These are phyloP conservation scores for Amanita molliuscula DNA, from an alignment of 768 basidiomycete genomes.

Conservation along the genomic window DNA sequence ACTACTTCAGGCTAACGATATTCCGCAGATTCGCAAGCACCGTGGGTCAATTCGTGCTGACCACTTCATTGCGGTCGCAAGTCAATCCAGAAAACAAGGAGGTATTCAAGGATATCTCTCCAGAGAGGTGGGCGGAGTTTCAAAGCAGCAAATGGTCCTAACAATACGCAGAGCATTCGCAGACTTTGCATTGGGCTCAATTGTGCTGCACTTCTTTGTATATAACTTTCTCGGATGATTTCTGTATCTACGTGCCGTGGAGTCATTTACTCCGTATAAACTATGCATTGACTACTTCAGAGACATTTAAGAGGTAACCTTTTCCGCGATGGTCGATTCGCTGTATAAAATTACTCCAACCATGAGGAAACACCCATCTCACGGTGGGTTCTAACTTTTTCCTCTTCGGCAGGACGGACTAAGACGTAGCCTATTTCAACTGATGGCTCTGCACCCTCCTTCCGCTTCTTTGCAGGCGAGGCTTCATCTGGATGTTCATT, in stretches of 20 bases:
- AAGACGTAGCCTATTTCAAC: too few species aligned
- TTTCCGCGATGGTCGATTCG: too few species aligned
- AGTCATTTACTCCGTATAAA: not conserved
- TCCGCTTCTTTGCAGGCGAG: too few species aligned
- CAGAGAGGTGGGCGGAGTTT: constrained; percentile 61
- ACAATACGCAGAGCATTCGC: constrained; percentile 72
- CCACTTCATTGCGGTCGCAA: constrained; percentile 86
- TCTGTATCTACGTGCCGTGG: constrained; percentile 2
- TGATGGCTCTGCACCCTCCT: too few species aligned
- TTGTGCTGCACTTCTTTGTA: constrained; percentile 96
- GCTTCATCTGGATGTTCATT: too few species aligned
- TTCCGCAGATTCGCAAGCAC: constrained; percentile 75
- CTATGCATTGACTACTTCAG: too few species aligned
- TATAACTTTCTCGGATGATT: constrained; percentile 91
- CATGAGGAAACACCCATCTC: too few species aligned
- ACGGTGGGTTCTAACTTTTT: too few species aligned
- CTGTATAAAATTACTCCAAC: too few species aligned
- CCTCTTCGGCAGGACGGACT: too few species aligned
- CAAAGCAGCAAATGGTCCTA: not conserved
- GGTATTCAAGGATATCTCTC: constrained; percentile 86
- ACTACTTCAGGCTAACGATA: not conserved
- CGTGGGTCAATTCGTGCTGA: constrained; percentile 94
- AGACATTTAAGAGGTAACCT: too few species aligned
- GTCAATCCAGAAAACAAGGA: constrained; percentile 77
- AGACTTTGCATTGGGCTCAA: constrained; percentile 91